A percentile compares a stretch with the other conserved stretches of the same genome.
phyloP scores from a whole-genome alignment of 305 asterid species.

The Fraxinus xanthoxyloides region DNA sequence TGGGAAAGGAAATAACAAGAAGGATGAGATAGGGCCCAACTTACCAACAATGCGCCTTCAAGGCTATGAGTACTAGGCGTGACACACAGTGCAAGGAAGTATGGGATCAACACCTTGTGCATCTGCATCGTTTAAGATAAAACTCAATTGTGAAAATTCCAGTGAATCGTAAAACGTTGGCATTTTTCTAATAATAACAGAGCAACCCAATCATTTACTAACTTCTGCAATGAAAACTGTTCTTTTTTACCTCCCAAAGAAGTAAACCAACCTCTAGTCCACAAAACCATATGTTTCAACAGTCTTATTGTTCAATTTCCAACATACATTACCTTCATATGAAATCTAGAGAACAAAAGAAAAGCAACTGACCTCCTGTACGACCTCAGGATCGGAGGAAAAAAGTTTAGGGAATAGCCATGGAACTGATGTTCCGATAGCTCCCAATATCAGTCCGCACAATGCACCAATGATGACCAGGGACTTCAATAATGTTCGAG shows the following conservation, averaged over 20 bases:
- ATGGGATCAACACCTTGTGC: slow-evolving; percentile 88
- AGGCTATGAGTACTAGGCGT: slow-evolving; percentile 93
- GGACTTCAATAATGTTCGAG: slow-evolving; percentile 71
- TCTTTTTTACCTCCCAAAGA: background rate
- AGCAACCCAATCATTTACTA: slow-evolving; percentile 6
- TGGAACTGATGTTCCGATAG: slow-evolving; percentile 72
- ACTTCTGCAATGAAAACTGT: background rate
- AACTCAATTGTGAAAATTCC: background rate
- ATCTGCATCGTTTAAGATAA: slow-evolving; percentile 48
- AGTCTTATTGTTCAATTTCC: background rate
- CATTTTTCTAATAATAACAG: slow-evolving; percentile 8
- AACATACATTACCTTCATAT: background rate
- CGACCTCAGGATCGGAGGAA: slow-evolving; percentile 73
- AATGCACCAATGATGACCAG: slow-evolving; percentile 73
- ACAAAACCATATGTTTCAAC: slow-evolving; percentile 5
- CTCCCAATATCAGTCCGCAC: slow-evolving; percentile 67
- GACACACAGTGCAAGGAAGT: slow-evolving; percentile 69
- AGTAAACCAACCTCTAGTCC: slow-evolving; percentile 1
- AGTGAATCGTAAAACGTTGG: slow-evolving; percentile 3
- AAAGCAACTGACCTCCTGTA: slow-evolving; percentile 57
- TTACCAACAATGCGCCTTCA: slow-evolving; percentile 89
- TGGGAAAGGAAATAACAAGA: slow-evolving; percentile 9
- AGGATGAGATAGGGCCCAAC: slow-evolving; percentile 24
- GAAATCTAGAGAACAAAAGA: background rate
- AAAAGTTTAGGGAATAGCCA: slow-evolving; percentile 78